Base-by-base conservation (phyloP, 1,284 basidiomycete species). In the Clitocybe nebularis region DNA sequence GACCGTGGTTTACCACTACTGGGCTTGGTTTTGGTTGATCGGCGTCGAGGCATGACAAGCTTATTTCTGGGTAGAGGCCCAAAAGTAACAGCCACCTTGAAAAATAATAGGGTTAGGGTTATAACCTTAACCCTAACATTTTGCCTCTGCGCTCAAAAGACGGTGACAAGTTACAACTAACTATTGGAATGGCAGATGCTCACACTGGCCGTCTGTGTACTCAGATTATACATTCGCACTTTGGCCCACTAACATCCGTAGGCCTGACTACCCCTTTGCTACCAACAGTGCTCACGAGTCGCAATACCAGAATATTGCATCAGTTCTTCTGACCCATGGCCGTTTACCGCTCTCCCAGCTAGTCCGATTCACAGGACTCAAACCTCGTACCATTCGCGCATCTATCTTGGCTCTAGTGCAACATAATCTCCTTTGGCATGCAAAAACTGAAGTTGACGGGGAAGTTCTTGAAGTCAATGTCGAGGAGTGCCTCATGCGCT, bases 351-450 rank as follows among this genome's bases (percentile, higher is more conserved):
- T 94, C 21, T 55, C 74, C 3, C 79, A 86, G 48, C 67, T 95
- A 25, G 71, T 88, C 34, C 82, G 82, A 36, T 80, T 79, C 59
- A 76, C 86, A 29, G 60, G 63, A n/a, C 60, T 89, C 28, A 81
- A 81, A 55, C 74, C 81, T 5, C 75, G 83, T 11, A 79, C 77
- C 1, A 75, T 87, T 20, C 80, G 88, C 41, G 84, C 85, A 14
- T 74, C 84, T 20, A 71, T 97, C 36, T 68, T 98, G 43, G 79
- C 88, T 38, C 79, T 99, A 40, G 77, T 94, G 17, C 94, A 98
- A 63, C 94, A 99, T 63, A 93, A 94, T 61, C 68, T 97, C 41
- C 74, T 94, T 28, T 91, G 89, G 78, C 85, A 93, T 57, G 82
- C 88, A 2, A 75, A 77, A 35, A 77, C 76, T 3, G 79, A 82